A percentile compares a stretch with the other conserved stretches of the same genome.
Conservation (phyloP, 345 rosid genomes). For the Salix dunnii region DNA sequence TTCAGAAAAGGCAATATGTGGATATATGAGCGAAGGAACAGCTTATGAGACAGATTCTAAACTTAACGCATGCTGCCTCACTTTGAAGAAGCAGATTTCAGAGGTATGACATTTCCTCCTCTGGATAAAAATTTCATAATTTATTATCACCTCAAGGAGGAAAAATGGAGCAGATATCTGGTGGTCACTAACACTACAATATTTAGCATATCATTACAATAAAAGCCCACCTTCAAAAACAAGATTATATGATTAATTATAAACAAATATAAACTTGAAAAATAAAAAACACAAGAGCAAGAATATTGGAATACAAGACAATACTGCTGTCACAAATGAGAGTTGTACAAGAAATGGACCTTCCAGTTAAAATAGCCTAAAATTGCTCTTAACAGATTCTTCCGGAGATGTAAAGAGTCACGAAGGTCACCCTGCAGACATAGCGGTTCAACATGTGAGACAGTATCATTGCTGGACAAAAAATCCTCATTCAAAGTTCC, state of each 20-base stretch:
- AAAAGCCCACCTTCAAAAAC: too few species aligned
- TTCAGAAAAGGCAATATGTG: background rate
- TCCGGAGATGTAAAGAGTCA: constrained; percentile 73
- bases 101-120: too few species aligned
- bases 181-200: too few species aligned
- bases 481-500: background rate
- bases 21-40: background rate
- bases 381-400: constrained; percentile 59
- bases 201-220: too few species aligned
- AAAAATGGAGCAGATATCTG: too few species aligned
- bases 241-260: too few species aligned
- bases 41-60: background rate
- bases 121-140: too few species aligned
- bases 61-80: background rate
- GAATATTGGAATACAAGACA: background rate
- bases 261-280: too few species aligned
- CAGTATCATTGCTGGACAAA: background rate
- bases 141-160: too few species aligned
- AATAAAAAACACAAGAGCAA: background rate
- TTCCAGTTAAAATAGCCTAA: constrained; percentile 54
- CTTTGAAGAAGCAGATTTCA: too few species aligned
- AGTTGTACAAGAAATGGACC: constrained; percentile 43
- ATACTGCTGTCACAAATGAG: background rate
- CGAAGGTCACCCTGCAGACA: constrained; percentile 67
- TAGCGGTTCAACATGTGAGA: background rate